A percentile compares a stretch with the other conserved stretches of the same genome.
Evolutionary conservation across 306 rosid species (phyloP).

Genomic region (Abrus precatorius): DNA sequence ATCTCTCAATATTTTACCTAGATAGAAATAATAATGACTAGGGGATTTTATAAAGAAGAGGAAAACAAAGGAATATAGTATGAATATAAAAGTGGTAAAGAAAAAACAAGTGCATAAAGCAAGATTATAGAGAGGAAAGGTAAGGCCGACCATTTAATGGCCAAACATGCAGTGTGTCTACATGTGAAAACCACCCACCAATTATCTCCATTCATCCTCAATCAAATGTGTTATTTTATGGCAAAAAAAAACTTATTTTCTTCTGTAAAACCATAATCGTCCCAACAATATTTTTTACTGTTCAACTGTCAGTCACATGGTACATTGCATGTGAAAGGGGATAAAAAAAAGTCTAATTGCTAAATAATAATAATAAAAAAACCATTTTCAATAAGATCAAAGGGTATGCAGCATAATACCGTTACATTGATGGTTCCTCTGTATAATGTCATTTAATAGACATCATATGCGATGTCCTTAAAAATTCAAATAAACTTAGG

Average conservation of each 20-base stretch:
- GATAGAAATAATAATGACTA: background rate
- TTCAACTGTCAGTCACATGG: conserved; percentile 47
- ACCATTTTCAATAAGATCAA: conserved; percentile 25
- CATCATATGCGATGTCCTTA: conserved; percentile 11
- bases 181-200: conserved; percentile 54
- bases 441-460: conserved; percentile 32
- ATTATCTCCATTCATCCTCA: conserved; percentile 45
- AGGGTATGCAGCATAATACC: conserved; percentile 48
- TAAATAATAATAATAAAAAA: background rate
- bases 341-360: conserved; percentile 38
- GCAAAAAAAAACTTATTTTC: conserved; percentile 19
- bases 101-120: background rate
- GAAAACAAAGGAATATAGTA: background rate
- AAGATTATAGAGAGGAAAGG: conserved; percentile 20
- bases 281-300: conserved; percentile 47
- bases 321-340: conserved; percentile 61
- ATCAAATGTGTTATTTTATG: conserved; percentile 4
- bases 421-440: conserved; percentile 38
- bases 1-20: background rate
- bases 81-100: background rate
- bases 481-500: background rate
- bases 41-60: too few relatives aligned
- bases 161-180: conserved; percentile 53
- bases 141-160: conserved; percentile 46
- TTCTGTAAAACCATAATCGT: conserved; percentile 26